Base-by-base conservation (phyloP, 257 asterid genomes). In the Solanum paucissectum region DNA sequence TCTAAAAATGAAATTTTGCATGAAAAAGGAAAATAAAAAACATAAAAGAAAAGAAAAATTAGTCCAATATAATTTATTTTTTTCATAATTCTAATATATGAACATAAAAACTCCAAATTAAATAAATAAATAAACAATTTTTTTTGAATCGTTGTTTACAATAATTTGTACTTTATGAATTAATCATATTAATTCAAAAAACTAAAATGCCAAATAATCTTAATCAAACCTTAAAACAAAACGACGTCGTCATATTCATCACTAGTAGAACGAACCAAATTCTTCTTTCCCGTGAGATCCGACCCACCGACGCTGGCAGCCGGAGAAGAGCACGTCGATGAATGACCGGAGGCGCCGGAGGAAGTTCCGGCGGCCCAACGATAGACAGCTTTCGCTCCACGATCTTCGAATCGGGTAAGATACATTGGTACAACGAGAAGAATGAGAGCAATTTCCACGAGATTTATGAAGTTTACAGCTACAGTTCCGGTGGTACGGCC, bases 401-500 rank as follows among this genome's bases (percentile, higher is more conserved):
- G 96, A 85, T 25, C 95, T 87, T 74, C 94, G 74, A 4, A 94
- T 81, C 0, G 94, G 96, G 52, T 93, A 95, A 0, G 95, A 90
- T 16, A 95, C 88, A 21, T 90, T 90, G 25, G 71, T 86, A 25
- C 88, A 13, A 4, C 85, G 89, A 12, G 94, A 86, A 3, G 87
- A 83, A 89, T 94, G 96, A 13, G 91, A 27, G 86, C 96, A 93
- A 46, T 86, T 84, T 21, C 90, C 93, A 62, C 87, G 87, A 7
- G 94, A 90, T 82, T 92, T 87, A 73, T 95, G 98, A 32, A 95
- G 88, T 18, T 93, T 97, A 84, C 98, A 95, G 90, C 91, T 64
- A 71, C 98, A 95, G 87, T 93, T 93, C 14, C 91, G 89, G 87
- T 95, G 98, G 88, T 95, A 95, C 14, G 98, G 98, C 62, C 98